Conservation (phyloP, 164 flowering plant genomes). For the Stephania japonica region DNA sequence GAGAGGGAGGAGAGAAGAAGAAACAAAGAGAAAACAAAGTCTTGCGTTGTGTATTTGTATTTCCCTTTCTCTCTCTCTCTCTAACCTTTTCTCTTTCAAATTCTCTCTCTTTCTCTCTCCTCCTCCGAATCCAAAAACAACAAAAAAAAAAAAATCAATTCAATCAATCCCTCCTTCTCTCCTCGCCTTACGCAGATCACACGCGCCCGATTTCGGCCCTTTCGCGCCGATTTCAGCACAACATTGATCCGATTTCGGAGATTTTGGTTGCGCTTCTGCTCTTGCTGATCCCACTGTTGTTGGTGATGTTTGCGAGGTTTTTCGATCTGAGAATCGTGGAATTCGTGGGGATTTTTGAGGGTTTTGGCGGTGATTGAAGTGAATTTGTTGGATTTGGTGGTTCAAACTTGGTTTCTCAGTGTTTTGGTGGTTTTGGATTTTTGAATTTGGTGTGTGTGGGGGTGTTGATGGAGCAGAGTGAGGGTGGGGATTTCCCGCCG, state of each 20-base stretch:
- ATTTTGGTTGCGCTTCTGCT: background rate
- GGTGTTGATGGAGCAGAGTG: slow-evolving; percentile 48
- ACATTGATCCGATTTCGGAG: slow-evolving; percentile 16
- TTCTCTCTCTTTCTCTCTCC: slow-evolving; percentile 15
- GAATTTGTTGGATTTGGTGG: slow-evolving; percentile 8
- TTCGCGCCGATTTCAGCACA: slow-evolving; percentile 12
- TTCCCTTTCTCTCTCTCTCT: slow-evolving; percentile 13
- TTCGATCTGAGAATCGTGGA: slow-evolving; percentile 22
- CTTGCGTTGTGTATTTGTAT: slow-evolving; percentile 9
- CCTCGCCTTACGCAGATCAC: background rate
- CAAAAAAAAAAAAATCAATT: background rate
- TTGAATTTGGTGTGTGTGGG: slow-evolving; percentile 14
- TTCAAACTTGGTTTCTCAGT: background rate
- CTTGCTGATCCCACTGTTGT: background rate
- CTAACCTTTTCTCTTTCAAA: slow-evolving; percentile 12
- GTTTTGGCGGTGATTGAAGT: slow-evolving; percentile 15
- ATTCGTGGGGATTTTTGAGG: slow-evolving; percentile 23
- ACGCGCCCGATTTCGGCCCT: slow-evolving; percentile 8
- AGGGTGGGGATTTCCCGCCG: slow-evolving; percentile 49
- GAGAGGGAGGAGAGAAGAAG: slow-evolving; percentile 46
- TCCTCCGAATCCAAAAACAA: background rate
- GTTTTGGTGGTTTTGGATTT: background rate
- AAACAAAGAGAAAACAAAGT: background rate
- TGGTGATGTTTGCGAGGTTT: slow-evolving; percentile 5
- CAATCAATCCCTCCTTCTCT: background rate